Evolutionary conservation across 148 eudicot genomes (phyloP), one percentile per base, ranked within the genome.

Genomic region (Pouteria glomerata): DNA sequence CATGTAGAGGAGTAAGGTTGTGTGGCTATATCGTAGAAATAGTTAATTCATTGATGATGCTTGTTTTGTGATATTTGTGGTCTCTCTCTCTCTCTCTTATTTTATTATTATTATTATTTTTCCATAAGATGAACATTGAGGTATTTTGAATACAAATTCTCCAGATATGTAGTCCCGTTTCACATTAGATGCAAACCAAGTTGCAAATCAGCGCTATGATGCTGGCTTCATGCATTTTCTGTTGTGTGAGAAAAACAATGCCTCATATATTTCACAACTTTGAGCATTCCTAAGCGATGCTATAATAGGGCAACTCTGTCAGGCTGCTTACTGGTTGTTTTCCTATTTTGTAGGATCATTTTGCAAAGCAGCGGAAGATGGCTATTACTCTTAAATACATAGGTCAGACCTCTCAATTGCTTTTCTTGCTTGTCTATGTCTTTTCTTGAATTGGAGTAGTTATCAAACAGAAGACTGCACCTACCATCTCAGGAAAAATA

Each of bases 371-470:
- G 30, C 53, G 69, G 27, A 85, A 86, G 72, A 75, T 82, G 83
- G 31, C 51, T 29, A 74, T 87, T 63, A 91, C 89, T 77, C 96
- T 94, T 30, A 94, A 94, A 74, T 91, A 94, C 74, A 94, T 94
- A 79, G 98, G 98, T 89, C 61, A 83, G 88, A 78, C 63, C 41
- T 66, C 34, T 42, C 23, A 34, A 13, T 64, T 34, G 12, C 27
- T n/a, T 48, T n/a, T 33, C 8, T 21, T 26, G 21, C 34, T 64
- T 57, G 34, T 56, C 50, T 45, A 16, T 71, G 24, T 63, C 53
- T 44, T 65, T 41, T 26, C 51, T 31, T 53, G 27, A 63, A 55
- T 34, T 63, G 26, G 69, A 70, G 57, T 55, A 29, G 14, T 12
- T 76, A 29, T 55, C 1, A 13, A 42, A 56, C 14, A 6, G 59